Conservation (phyloP, 2,329 filamentous ascomycete species). For the Xylaria polymorpha region DNA sequence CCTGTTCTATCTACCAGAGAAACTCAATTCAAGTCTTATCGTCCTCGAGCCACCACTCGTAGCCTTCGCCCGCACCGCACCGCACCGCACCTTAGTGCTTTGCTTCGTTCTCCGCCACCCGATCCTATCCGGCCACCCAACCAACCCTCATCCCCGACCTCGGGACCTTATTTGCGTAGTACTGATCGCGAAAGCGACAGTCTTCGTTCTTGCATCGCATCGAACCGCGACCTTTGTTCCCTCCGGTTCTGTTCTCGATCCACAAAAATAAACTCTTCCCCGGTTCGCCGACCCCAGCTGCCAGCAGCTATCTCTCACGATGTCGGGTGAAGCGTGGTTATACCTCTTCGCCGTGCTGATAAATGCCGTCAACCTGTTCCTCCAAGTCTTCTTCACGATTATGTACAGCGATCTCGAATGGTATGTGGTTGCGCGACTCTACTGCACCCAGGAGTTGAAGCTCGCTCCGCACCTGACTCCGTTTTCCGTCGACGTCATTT, state of each 20-base stretch:
- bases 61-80: constrained; percentile 6
- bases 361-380: constrained; percentile 99
- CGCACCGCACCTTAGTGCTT: neutral
- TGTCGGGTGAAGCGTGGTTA: constrained; percentile 98
- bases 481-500: constrained; percentile 42
- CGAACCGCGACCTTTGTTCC: neutral
- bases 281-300: constrained; percentile 27
- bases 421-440: constrained; percentile 64
- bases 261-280: constrained; percentile 17
- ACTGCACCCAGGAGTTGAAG: constrained; percentile 22
- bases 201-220: neutral
- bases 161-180: neutral
- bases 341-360: constrained; percentile 98
- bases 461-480: constrained; percentile 34
- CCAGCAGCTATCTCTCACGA: constrained; percentile 56
- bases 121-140: constrained; percentile 24
- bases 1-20: constrained; percentile 17
- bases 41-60: constrained; percentile 1
- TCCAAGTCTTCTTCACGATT: constrained; percentile 99
- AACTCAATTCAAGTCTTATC: neutral
- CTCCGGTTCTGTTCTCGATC: constrained; percentile 9
- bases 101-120: constrained; percentile 10
- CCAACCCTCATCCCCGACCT: constrained; percentile 2
- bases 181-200: constrained; percentile 14
- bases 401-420: constrained; percentile 99